Base-by-base conservation (phyloP, 148 eudicot species). In the Suaeda aralocaspica region DNA sequence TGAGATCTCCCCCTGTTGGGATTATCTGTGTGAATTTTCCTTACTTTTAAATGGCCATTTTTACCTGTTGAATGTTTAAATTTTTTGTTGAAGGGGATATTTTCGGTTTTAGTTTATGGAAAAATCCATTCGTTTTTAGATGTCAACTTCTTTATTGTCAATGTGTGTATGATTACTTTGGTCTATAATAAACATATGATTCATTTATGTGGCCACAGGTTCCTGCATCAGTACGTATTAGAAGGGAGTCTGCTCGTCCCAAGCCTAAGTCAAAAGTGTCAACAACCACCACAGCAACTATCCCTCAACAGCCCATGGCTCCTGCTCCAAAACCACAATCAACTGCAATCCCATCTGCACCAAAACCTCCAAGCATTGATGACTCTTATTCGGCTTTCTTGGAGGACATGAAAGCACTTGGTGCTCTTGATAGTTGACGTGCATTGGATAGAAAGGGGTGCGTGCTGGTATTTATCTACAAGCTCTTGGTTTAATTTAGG, bases 181-280 rank as follows among this genome's bases (percentile, higher is more conserved):
- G 4, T 50, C 21, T n/a, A 2, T n/a, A 1, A 15, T 50, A 31
- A 64, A 45, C 11, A 6, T 53, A 11, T 52, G 50, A 36, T 49
- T 67, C 29, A 9, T 34, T 41, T 15, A 39, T 74, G 57, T 57
- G 72, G 59, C 67, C 44, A 57, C 82, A 93, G 98, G 81, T 93
- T 70, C 98, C 98, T 28, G 98, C 98, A 77, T 93, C 98, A n/a
- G 98, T 93, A 6, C 95, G 98, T 19, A 95, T 93, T 67, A 88
- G 84, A 82, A 89, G 98, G 78, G 92, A 93, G 78, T 74, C 92
- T 28, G 89, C 92, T 68, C 78, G 74, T n/a, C 82, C 95, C 26
- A 93, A 90, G 76, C 73, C 86, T 45, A 93, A 93, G 73, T 82
- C 96, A 19, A 93, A 93, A 84, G 55, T 87, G n/a, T 48, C 84